Evolutionary conservation across 139 green algal genomes (phyloP).

Genomic region (Medakamo hakoo): DNA sequence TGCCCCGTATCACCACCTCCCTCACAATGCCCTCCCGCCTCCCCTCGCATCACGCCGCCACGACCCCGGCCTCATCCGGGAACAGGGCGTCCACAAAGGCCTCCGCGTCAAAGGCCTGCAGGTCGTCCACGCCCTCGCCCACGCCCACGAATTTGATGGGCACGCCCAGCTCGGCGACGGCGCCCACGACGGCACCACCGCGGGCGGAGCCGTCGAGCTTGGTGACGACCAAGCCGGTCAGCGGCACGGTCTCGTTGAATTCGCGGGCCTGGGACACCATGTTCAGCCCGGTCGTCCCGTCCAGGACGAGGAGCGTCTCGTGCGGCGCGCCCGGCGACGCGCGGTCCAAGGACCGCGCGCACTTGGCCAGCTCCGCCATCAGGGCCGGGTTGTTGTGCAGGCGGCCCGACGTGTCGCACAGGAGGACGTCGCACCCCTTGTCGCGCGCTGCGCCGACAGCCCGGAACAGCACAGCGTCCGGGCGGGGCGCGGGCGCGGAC

Average conservation of each 20-base stretch:
- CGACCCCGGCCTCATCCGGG: constrained; percentile 19
- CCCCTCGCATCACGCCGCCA: not conserved
- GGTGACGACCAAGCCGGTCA: constrained; percentile 89
- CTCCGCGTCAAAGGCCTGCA: constrained; percentile 83
- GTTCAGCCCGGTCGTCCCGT: constrained; percentile 96
- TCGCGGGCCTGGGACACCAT: constrained; percentile 85
- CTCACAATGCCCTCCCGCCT: not conserved
- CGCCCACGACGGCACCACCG: constrained; percentile 63
- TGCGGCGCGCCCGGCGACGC: constrained; percentile 33
- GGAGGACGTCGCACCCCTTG: constrained; percentile 48
- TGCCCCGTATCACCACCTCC: not conserved
- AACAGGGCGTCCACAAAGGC: constrained; percentile 87
- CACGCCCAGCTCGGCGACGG: constrained; percentile 86
- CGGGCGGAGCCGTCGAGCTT: constrained; percentile 92
- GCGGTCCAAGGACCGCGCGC: constrained; percentile 41
- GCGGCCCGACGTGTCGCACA: constrained; percentile 82
- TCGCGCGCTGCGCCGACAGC: constrained; percentile 20
- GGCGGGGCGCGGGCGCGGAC: constrained; percentile 17
- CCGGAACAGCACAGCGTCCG: constrained; percentile 24
- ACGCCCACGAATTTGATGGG: constrained; percentile 97
- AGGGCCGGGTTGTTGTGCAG: constrained; percentile 89
- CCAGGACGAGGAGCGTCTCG: constrained; percentile 89
- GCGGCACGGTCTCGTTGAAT: constrained; percentile 69
- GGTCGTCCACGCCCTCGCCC: constrained; percentile 78
- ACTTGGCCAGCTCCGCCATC: constrained; percentile 72